Conservation (phyloP, 2,329 filamentous ascomycete genomes). For the Lasiodiplodia theobromae region DNA sequence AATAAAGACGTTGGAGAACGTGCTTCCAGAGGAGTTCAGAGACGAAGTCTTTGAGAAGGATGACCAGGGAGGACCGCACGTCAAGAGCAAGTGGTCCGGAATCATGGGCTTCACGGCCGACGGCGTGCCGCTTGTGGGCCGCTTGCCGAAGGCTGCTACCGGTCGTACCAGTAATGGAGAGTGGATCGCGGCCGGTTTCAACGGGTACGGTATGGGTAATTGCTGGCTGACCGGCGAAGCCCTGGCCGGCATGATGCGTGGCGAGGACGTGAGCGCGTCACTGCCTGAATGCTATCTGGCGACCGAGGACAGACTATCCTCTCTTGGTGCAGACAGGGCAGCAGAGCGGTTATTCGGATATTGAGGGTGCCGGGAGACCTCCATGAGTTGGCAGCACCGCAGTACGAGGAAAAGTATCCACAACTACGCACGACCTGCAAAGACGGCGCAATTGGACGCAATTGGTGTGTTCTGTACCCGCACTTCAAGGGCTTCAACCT, state of each 20-base stretch:
- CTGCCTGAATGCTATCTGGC: slow-evolving; percentile 5
- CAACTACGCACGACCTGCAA: too few species aligned
- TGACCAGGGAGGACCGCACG: slow-evolving; percentile 27
- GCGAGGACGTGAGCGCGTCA: slow-evolving; percentile 6
- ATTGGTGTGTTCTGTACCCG: too few species aligned
- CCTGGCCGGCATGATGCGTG: slow-evolving; percentile 34
- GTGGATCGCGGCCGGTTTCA: slow-evolving; percentile 34
- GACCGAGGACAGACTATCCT: neutral
- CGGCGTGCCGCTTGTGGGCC: slow-evolving; percentile 58
- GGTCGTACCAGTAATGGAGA: slow-evolving; percentile 45
- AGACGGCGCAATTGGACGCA: too few species aligned
- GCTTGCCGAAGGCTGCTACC: slow-evolving; percentile 46
- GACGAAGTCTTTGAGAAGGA: slow-evolving; percentile 30
- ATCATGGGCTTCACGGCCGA: slow-evolving; percentile 59
- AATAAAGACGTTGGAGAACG: slow-evolving; percentile 24
- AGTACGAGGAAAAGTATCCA: too few species aligned
- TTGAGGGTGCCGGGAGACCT: too few species aligned
- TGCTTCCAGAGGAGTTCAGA: slow-evolving; percentile 31
- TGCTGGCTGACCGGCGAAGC: slow-evolving; percentile 34
- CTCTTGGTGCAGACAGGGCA: neutral
- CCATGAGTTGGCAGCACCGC: too few species aligned
- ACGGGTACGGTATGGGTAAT: slow-evolving; percentile 35
- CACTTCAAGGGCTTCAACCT: too few species aligned
- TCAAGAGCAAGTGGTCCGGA: slow-evolving; percentile 59
- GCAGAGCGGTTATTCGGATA: neutral